These are phyloP conservation scores for Canavalia ensiformis DNA, from an alignment of 306 rosid species.

Conservation along the genomic window DNA sequence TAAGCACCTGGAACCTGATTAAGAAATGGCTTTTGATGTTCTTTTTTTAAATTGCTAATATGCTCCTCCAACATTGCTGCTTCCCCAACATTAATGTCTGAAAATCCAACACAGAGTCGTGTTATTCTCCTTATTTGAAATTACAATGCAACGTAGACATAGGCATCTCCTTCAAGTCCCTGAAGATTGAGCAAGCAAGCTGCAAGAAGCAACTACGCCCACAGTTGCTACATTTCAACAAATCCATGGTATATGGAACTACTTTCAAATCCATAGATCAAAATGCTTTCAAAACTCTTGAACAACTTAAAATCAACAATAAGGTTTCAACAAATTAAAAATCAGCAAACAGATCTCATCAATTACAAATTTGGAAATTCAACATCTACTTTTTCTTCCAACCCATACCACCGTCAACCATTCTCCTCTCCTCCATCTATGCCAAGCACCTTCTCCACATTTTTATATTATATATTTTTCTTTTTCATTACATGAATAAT, in stretches of 20 bases:
- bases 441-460: constrained; percentile 38
- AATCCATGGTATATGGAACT: constrained; percentile 61
- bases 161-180: constrained; percentile 57
- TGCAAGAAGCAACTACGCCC: constrained; percentile 65
- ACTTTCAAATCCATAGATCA: constrained; percentile 69
- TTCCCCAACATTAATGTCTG: too few species aligned
- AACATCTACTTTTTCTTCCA: constrained; percentile 22
- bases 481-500: too few species aligned
- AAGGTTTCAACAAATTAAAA: constrained; percentile 31
- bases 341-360: constrained; percentile 33
- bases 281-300: constrained; percentile 53
- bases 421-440: constrained; percentile 53
- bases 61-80: too few species aligned
- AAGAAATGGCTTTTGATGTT: too few species aligned
- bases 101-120: too few species aligned
- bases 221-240: constrained; percentile 71
- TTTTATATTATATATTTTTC: too few species aligned
- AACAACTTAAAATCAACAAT: constrained; percentile 46
- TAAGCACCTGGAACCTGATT: too few species aligned
- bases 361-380: neutral
- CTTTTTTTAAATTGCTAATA: too few species aligned
- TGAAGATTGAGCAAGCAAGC: constrained; percentile 53
- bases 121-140: too few species aligned
- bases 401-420: constrained; percentile 11
- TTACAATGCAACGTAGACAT: too few species aligned